Base-by-base conservation (phyloP, 2,329 filamentous ascomycete genomes). In the Fusarium lateritium region DNA sequence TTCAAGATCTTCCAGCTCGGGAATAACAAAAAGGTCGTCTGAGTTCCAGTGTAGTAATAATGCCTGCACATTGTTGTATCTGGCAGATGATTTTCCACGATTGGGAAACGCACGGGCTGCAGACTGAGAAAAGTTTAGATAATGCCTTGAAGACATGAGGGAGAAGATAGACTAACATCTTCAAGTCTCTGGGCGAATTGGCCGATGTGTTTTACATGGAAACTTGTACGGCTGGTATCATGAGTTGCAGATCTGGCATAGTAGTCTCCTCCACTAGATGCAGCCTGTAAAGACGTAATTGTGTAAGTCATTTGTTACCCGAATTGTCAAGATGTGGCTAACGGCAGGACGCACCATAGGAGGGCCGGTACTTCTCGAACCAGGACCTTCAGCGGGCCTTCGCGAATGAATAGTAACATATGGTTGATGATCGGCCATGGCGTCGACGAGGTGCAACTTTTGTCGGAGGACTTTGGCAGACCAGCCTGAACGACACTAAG, bases 1-100 rank as follows among this genome's bases (percentile, higher is more conserved):
- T 64, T 87, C 84, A 39, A 89, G 76, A 58, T 88, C 84, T 65
- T 88, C 84, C 19, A 89, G 76, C 73, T 89, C 87, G 3, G 85
- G 85, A 15, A 88, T 78, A 17, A 88, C 86, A 67, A 88, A 87
- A 10, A 89, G 77, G 58, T 89, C 86, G 65, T 89, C 86, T 4
- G 81, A 85, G 47, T 82, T 83, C 87, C 87, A 89, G 74, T 88
- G 85, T 24, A 89, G 77, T 39, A 89, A 78, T 19, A 89, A 78
- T 4, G 82, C 83, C 56, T 86, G 82, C 5, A 89, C 86, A 53
- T 86, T 86, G 61, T 79, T 82, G 76, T 89, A 89, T 57, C 86
- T 81, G 67, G 86, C 86, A 11, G 84, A 83, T 8, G 83, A 75
- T 55, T 81, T 80, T 36, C 85, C 85, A 44, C 81, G 82, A 70